Percentiles rank a stretch among this genome's conserved stretches.
Evolutionary conservation across 108 stramenopile genomes (phyloP).

Genomic region (Nitzschia putrida): DNA sequence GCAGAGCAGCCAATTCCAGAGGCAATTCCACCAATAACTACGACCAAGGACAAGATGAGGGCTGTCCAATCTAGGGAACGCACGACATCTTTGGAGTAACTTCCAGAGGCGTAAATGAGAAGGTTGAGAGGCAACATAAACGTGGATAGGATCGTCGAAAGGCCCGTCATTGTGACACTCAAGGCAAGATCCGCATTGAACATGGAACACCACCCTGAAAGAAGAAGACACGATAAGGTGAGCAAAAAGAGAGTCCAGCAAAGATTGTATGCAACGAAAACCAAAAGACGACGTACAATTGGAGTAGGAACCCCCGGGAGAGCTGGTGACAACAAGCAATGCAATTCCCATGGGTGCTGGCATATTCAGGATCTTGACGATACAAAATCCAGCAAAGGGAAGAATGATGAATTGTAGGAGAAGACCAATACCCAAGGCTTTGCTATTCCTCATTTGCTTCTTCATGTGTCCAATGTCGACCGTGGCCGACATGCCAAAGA

Average conservation of each 20-base stretch:
- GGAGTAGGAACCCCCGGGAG: conserved; percentile 78
- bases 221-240: not conserved
- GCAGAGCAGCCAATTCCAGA: conserved; percentile 53
- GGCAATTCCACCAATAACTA: conserved; percentile 79
- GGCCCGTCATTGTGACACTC: conserved; percentile 89
- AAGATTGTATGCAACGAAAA: not conserved
- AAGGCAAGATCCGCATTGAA: conserved; percentile 82
- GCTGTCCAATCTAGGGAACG: conserved; percentile 71
- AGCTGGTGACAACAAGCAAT: conserved; percentile 69
- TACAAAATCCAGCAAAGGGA: conserved; percentile 74
- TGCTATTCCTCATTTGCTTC: conserved; percentile 56
- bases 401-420: conserved; percentile 69
- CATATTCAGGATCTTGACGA: conserved; percentile 59
- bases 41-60: conserved; percentile 66
- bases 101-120: conserved; percentile 66
- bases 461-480: conserved; percentile 59
- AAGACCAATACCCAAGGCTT: conserved; percentile 53
- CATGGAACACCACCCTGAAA: conserved; percentile 56
- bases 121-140: conserved; percentile 86
- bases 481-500: conserved; percentile 73
- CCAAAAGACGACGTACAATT: conserved; percentile 48
- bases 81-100: conserved; percentile 70
- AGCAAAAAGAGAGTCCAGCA: not conserved
- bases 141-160: conserved; percentile 77
- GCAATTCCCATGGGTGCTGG: conserved; percentile 60